Evolutionary conservation across 2,329 filamentous ascomycete genomes (phyloP), one percentile per base, ranked within the genome.

Genomic region (Neocatenulostroma microsporum): DNA sequence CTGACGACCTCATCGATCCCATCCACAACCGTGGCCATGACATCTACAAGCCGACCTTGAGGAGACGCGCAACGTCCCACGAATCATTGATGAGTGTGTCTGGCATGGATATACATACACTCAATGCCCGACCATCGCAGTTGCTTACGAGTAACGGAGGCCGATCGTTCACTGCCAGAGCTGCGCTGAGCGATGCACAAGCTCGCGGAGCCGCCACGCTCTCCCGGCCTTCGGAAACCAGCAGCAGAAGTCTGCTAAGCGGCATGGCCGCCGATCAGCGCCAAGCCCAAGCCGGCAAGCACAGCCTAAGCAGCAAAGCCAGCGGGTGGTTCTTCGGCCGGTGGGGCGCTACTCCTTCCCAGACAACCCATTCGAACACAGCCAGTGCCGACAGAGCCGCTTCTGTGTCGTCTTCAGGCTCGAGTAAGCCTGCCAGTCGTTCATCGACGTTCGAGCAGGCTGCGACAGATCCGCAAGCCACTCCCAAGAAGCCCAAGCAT

Each of bases 71-170:
- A 3, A 57, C 78, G 2, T 94, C 88, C 2, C 86, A 94, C 50
- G 88, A 95, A 57, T 94, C 85, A 13, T 80, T 95, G 43, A 74
- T 95, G 48, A 95, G 88, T 0, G 73, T 94, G 2, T 77, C 80
- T 0, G 87, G 86, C 2, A 80, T 94, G 58, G 89, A 95, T 55
- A 93, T 94, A 32, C 87, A 94, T 57, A 60, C 57, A 3, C 69
- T 93, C 4, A 80, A 81, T 51, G 72, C 73, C 2, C 76, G 83
- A 3, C 84, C 85, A 0, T 84, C 82, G 21, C 84, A 93, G 51
- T 72, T 91, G 40, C 75, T 80, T 13, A 66, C 66, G 43, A 52
- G 62, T 74, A 17, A 75, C 72, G 40, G 68, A 67, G 39, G 56
- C 36, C 56, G 64, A 28, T 61, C 66, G 20, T 68, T 69, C 37